These are phyloP conservation scores for Cladosporium velox DNA, from an alignment of 2,329 filamentous ascomycete species.

Conservation along the genomic window DNA sequence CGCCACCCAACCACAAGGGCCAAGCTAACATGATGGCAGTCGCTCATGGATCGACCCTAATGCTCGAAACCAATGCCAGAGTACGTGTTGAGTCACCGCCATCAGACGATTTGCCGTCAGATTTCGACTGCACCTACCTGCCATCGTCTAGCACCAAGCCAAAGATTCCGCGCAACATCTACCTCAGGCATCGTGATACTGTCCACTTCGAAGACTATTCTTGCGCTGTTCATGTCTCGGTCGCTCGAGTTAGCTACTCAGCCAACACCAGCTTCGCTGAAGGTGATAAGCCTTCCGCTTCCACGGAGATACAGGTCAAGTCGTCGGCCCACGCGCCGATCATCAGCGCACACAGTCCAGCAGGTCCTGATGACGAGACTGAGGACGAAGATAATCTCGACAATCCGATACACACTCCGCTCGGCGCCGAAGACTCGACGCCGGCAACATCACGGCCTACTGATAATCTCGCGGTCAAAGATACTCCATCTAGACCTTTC, in stretches of 20 bases:
- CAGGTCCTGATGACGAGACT: background rate
- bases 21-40: background rate
- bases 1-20: background rate
- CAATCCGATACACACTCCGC: conserved; percentile 1
- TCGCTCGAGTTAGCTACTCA: background rate
- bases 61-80: background rate
- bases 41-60: background rate
- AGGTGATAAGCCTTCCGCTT: background rate
- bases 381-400: conserved; percentile 16
- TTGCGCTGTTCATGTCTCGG: background rate
- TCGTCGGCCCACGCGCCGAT: conserved; percentile 1
- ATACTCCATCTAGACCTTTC: conserved; percentile 2
- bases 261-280: background rate
- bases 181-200: conserved; percentile 12
- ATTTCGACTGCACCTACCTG: background rate
- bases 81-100: conserved; percentile 5
- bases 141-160: background rate
- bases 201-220: background rate
- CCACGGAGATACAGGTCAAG: conserved; percentile 12
- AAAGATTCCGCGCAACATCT: background rate
- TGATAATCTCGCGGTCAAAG: conserved; percentile 1
- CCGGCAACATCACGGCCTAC: conserved; percentile 17
- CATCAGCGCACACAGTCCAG: too few species aligned
- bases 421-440: background rate
- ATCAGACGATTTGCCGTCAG: background rate